phyloP scores from a whole-genome alignment of 2,329 filamentous ascomycete species.

The Harringtonia aguacate region DNA sequence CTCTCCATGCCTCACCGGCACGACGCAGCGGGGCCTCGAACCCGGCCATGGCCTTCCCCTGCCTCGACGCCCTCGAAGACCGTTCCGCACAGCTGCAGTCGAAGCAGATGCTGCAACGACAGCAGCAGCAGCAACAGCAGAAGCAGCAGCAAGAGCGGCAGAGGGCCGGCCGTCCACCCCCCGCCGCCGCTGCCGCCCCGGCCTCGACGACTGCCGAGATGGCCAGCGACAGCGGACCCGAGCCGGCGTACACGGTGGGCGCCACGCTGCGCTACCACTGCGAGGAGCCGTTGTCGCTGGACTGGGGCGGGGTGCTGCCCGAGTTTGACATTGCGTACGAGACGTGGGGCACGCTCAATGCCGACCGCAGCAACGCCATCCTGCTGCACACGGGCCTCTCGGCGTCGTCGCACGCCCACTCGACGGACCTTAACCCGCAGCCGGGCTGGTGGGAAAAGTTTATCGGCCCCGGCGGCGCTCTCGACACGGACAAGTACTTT shows the following conservation, averaged over 20 bases:
- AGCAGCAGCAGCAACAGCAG: conserved; percentile 47
- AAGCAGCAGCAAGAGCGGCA: neutral
- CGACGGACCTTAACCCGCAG: conserved; percentile 74
- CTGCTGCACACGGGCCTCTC: conserved; percentile 89
- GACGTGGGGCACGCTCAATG: conserved; percentile 76
- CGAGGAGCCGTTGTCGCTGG: conserved; percentile 63
- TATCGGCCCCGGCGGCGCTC: conserved; percentile 73
- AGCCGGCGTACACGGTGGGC: conserved; percentile 88
- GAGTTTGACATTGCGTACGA: conserved; percentile 90
- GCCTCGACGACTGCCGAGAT: conserved; percentile 14
- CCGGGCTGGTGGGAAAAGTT: conserved; percentile 99
- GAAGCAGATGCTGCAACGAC: conserved; percentile 24
- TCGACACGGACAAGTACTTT: conserved; percentile 88
- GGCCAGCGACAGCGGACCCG: conserved; percentile 67
- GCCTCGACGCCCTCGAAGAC: conserved; percentile 73
- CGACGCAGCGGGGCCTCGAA: conserved; percentile 49
- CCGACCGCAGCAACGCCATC: conserved; percentile 76
- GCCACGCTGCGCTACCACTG: conserved; percentile 72
- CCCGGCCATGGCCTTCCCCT: conserved; percentile 80
- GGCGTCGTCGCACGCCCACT: conserved; percentile 94
- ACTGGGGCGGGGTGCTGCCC: conserved; percentile 89
- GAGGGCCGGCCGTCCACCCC: neutral
- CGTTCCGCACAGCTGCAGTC: conserved; percentile 64
- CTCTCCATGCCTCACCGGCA: conserved; percentile 14
- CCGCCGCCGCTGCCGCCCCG: conserved; percentile 1